A percentile compares a stretch with the other conserved stretches of the same genome.
These are phyloP conservation scores for Actinomucor elegans DNA, from an alignment of 371 early-diverging fungal genomes.

Conservation along the genomic window DNA sequence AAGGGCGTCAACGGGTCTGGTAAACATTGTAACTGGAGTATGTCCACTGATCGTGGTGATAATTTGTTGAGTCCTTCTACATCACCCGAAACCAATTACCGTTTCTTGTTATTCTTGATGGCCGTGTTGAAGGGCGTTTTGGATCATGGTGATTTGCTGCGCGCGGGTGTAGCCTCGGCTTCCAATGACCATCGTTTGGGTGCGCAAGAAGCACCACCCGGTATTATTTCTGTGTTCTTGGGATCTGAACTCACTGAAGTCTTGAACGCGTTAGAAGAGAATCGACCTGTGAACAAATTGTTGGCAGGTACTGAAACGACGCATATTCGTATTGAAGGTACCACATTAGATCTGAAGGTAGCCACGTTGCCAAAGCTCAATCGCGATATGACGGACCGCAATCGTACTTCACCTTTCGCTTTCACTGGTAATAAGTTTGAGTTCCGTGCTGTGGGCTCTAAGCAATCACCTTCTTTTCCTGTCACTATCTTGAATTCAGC, in stretches of 20 bases:
- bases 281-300: constrained; percentile 81
- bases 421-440: constrained; percentile 99
- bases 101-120: constrained; percentile 92
- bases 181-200: constrained; percentile 98
- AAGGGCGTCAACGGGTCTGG: constrained; percentile 98
- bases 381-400: constrained; percentile 97
- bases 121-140: constrained; percentile 89
- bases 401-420: constrained; percentile 98
- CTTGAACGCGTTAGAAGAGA: constrained; percentile 85
- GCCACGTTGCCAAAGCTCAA: constrained; percentile 87
- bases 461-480: constrained; percentile 96
- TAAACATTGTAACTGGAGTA: constrained; percentile 99
- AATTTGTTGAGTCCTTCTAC: constrained; percentile 94
- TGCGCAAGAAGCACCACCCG: constrained; percentile 98
- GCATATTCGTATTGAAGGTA: constrained; percentile 93
- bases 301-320: constrained; percentile 77
- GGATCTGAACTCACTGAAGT: constrained; percentile 95
- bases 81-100: constrained; percentile 94
- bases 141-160: constrained; percentile 86
- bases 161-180: constrained; percentile 89
- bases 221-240: constrained; percentile 94
- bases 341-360: constrained; percentile 93
- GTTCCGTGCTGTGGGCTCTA: constrained; percentile 98
- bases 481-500: constrained; percentile 91
- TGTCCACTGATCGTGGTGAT: constrained; percentile 92